Evolutionary conservation across 1,139 yeast genomes (phyloP), one percentile per base, ranked within the genome.

Genomic region (Pichia sp.): DNA sequence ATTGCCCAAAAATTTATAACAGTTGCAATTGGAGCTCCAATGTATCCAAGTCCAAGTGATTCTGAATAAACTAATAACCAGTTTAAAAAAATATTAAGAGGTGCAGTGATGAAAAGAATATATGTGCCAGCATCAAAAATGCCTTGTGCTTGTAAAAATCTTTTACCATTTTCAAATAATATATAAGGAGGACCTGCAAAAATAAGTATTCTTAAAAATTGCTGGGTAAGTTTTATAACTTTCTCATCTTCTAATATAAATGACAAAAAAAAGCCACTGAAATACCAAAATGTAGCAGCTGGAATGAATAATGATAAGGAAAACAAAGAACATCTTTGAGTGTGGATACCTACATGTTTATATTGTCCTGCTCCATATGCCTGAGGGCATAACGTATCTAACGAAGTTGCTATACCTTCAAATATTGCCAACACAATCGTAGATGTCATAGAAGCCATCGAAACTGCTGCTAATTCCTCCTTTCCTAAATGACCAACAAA

Each of bases 51-150:
- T 1, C 87, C 86, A 47, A 68, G 68, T 5, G 58, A 61, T 33
- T 66, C 61, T 55, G 82, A 71, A 91, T 95, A 88, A 9, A 88
- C 94, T 30, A 88, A 64, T n/a, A 78, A 56, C 69, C 82, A 86
- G 49, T 89, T 85, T 40, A 83, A 58, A 10, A 78, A 54, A 6
- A 84, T 72, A 60, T 89, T 87, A 22, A 84, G 52, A 0, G 96
- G 96, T 0, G 96, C 91, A 53, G 89, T 77, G 10, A 87, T 62
- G 35, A 85, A 68, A 31, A 88, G 63, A 6, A 87, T 82, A 25
- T 84, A 79, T 1, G 95, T 83, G 5, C 93, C 85, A 0, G 96
- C 96, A 54, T 85, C 93, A 66, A 86, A 88, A 21, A 87, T 84
- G 7, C 95, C 95, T 61, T 89, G 96, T 0, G 95, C 89, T 63